Evolutionary conservation across 805 yeast genomes (phyloP), one percentile per base, ranked within the genome.

Genomic region (Ogataea trehalophila): DNA sequence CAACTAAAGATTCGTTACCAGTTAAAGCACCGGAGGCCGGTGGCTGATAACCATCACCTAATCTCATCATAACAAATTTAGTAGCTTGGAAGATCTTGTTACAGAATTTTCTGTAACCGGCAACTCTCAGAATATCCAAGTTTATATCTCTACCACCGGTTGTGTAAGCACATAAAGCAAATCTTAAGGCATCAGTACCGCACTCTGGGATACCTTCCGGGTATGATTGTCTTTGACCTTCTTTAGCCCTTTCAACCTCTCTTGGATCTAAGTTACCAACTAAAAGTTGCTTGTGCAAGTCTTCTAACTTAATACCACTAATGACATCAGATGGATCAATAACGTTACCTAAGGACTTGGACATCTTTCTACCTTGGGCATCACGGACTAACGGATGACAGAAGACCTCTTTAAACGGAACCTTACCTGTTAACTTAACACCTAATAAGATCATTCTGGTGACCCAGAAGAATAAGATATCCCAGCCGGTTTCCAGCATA

Each of bases 1-100:
- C 99, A 42, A 92, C 99, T 49, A 94, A 79, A 14, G 95, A 82
- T 69, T 87, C 96, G 43, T 85, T 76, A 47, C 96, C 96, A 22
- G 88, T 73, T 61, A 79, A 68, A 33, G 60, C 63, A 39, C 74
- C 76, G 14, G 72, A 68, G 20, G 83, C 81, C 46, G 95, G 87
- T 46, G 99, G 98, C 48, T 69, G 66, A 70, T 88, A 94, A 65
- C 83, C 96, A 26, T 80, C 86, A 52, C 98, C 98, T 53, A 94
- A 77, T 68, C 95, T 83, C 82, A 91, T 82, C 70, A 94, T 75
- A 39, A 90, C 98, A 64, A 94, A 94, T 74, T 94, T 94, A 53
- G 98, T 91, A 46, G 99, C 99, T 74, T 94, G 98, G 78, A 89
- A 94, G 61, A 94, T 94, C 82, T 94, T 94, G 83, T 94, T 94